These are phyloP conservation scores for Aspergillus sp. DNA, from an alignment of 2,329 filamentous ascomycete species.

Conservation along the genomic window DNA sequence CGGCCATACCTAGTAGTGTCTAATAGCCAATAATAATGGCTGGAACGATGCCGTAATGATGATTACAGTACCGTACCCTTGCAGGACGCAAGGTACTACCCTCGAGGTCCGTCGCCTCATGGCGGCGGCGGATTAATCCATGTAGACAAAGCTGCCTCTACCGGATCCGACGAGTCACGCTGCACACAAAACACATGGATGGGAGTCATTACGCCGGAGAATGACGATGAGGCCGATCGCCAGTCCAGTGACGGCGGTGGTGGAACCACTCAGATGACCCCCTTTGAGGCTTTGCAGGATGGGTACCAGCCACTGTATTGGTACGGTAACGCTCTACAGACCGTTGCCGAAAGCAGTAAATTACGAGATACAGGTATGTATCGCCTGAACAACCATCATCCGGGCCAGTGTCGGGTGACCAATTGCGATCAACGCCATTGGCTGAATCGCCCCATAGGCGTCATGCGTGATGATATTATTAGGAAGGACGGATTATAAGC, in stretches of 20 bases:
- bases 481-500: too few species aligned
- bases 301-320: constrained; percentile 7
- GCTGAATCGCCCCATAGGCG: constrained; percentile 3
- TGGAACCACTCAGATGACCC: constrained; percentile 12
- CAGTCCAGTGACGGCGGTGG: constrained; percentile 10
- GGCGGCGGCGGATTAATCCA: not conserved
- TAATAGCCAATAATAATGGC: not conserved
- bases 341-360: too few species aligned
- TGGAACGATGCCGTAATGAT: constrained; percentile 2
- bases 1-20: not conserved
- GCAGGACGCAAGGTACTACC: constrained; percentile 5
- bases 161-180: not conserved
- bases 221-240: not conserved
- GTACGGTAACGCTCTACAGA: too few species aligned
- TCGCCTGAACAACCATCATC: too few species aligned
- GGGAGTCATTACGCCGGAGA: not conserved
- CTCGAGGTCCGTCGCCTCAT: not conserved
- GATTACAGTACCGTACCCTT: constrained; percentile 6
- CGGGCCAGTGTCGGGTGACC: constrained; percentile 30
- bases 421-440: constrained; percentile 22
- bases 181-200: not conserved
- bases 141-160: not conserved
- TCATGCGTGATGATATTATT: too few species aligned
- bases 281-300: not conserved
- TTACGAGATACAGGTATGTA: too few species aligned